Conservation (phyloP, 306 rosid genomes). For the Dryas octopetala region DNA sequence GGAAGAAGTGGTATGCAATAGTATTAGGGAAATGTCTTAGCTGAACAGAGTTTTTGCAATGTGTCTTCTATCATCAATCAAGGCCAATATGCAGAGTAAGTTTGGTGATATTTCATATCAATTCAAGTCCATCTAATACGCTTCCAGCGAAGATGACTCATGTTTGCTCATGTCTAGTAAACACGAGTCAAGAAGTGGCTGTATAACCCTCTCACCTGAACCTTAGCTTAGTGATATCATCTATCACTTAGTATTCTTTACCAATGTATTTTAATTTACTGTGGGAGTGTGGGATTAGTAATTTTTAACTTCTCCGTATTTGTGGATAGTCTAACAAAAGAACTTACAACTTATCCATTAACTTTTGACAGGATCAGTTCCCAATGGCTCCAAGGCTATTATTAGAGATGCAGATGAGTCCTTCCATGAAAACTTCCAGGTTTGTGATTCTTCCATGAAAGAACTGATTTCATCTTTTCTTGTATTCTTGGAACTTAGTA, state of each 20-base stretch:
- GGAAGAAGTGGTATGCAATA: not conserved
- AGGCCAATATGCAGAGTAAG: constrained; percentile 1
- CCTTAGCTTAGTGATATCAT: not conserved
- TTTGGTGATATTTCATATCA: not conserved
- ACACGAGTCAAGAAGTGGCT: not conserved
- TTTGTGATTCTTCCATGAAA: constrained; percentile 25
- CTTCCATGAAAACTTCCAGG: constrained; percentile 62
- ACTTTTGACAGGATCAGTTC: constrained; percentile 43
- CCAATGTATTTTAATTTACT: not conserved
- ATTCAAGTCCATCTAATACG: not conserved
- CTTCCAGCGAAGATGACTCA: not conserved
- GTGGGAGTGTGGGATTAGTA: not conserved
- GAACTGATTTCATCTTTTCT: not conserved
- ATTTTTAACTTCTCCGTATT: not conserved
- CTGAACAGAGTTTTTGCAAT: not conserved
- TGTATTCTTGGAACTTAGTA: not conserved
- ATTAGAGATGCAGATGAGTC: constrained; percentile 47
- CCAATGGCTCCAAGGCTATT: constrained; percentile 33
- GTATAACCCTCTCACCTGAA: not conserved
- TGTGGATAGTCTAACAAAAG: not conserved
- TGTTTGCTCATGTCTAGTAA: not conserved
- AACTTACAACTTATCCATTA: constrained; percentile 25
- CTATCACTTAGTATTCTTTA: not conserved
- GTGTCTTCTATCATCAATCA: not conserved
- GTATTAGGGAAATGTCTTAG: not conserved